A percentile compares a stretch with the other conserved stretches of the same genome.
Conservation (phyloP, 257 asterid genomes). For the Solanum sitiens region DNA sequence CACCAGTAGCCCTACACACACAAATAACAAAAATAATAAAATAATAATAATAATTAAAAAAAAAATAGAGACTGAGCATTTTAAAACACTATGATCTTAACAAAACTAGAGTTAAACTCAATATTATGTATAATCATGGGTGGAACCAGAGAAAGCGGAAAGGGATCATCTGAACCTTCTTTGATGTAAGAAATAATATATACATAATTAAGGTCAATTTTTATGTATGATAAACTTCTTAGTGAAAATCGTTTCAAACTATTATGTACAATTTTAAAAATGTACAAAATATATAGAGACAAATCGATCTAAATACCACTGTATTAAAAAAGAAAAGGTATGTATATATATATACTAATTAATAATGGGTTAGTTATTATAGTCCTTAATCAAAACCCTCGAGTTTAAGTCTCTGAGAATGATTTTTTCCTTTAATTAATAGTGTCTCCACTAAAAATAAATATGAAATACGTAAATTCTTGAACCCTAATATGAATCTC, state of each 20-base stretch:
- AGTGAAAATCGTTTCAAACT: neutral
- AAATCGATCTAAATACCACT: neutral
- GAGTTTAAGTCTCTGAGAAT: accelerated
- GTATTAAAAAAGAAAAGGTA: neutral
- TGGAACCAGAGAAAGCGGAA: neutral
- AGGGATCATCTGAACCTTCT: neutral
- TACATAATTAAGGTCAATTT: neutral
- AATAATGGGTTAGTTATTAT: neutral
- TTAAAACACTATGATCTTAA: neutral
- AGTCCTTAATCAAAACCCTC: neutral
- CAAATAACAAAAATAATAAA: neutral
- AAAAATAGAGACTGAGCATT: neutral
- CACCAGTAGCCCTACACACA: constrained; percentile 19
- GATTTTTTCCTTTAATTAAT: neutral
- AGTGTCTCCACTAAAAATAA: neutral
- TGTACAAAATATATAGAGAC: neutral
- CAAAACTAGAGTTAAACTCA: neutral
- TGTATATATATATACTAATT: neutral
- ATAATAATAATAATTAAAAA: no score
- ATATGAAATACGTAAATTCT: neutral
- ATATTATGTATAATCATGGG: neutral
- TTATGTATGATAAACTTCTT: neutral
- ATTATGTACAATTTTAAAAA: neutral
- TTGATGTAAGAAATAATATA: neutral
- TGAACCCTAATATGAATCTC: neutral